These are phyloP conservation scores for Podaxis pistillaris DNA, from an alignment of 768 basidiomycete genomes.

Conservation along the genomic window DNA sequence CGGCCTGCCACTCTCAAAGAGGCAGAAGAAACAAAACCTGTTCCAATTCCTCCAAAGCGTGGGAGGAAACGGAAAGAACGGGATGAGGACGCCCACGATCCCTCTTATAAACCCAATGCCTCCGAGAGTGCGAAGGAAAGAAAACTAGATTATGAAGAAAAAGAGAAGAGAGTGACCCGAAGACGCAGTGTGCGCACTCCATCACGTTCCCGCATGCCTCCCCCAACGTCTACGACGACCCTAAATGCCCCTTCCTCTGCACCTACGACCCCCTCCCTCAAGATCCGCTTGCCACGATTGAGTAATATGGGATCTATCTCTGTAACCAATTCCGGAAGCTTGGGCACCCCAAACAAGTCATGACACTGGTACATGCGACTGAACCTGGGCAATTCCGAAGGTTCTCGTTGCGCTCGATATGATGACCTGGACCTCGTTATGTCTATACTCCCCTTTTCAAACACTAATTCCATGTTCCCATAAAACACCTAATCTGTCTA, in stretches of 20 bases:
- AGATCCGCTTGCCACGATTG: constrained; percentile 53
- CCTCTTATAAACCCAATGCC: constrained; percentile 1
- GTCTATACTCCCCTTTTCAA: not conserved
- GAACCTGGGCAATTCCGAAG: not conserved
- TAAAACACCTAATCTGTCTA: constrained; percentile 13
- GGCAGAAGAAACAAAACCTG: constrained; percentile 23
- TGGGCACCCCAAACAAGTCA: constrained; percentile 26
- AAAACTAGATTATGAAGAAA: constrained; percentile 24
- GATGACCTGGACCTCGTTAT: constrained; percentile 2
- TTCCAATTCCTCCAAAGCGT: constrained; percentile 27
- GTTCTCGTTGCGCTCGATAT: not conserved
- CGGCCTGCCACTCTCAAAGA: constrained; percentile 22
- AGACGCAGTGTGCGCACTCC: constrained; percentile 32
- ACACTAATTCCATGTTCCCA: constrained; percentile 9
- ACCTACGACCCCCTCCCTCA: constrained; percentile 46
- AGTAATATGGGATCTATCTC: constrained; percentile 26
- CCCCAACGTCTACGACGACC: constrained; percentile 25
- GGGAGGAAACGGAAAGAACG: constrained; percentile 43
- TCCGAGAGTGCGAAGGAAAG: constrained; percentile 18
- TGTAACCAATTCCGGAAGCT: constrained; percentile 21
- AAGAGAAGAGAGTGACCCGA: constrained; percentile 24
- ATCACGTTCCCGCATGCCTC: constrained; percentile 19
- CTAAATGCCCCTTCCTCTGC: constrained; percentile 8
- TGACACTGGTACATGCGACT: constrained; percentile 12
- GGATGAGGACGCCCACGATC: constrained; percentile 33